Base-by-base conservation (phyloP, 306 rosid genomes). In the Cicer cuneatum region DNA sequence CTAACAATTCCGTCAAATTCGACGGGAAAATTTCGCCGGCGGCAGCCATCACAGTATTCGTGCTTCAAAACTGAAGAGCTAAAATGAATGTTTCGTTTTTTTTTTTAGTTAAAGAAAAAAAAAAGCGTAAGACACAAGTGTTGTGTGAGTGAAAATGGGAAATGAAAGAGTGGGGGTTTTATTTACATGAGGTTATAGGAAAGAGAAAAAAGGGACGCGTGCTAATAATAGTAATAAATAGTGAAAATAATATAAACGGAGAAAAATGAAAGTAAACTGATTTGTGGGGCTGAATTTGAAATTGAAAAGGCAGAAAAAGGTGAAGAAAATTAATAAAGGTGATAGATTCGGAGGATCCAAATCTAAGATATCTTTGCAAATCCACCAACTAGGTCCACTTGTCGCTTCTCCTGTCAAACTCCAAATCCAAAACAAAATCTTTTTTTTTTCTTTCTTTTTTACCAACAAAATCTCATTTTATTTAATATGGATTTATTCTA, bases 281-380 rank as follows among this genome's bases (percentile, higher is more conserved):
- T 48, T 49, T 75, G 79, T 75, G 80, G 80, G 80, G 73, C 57
- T 65, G 66, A 65, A 40, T 40, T 65, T 14, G 18, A 35, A 69
- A 9, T 35, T 35, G 42, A 59, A 67, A 67, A 47, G 42, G 72
- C 41, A 56, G 41, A 66, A 56, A 70, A 57, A 58, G 46, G 47
- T 5, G 52, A 57, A 78, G 82, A n/a, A 61, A 67, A 53, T 74
- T 69, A 87, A 85, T 72, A 84, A 78, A 92, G 89, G 79, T 85
- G 81, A 69, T 75, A 84, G 97, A 93, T 93, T 89, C 88, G 86
- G 89, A 90, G 89, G 90, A 90, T 93, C 96, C 86, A 84, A 85
- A 88, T 88, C 85, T 87, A 56, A n/a, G 82, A 89, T 91, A 90
- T 87, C 86, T 84, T 71, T 56, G 84, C 82, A 90, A 90, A 90